These are phyloP conservation scores for Aphanocladium album DNA, from an alignment of 2,329 filamentous ascomycete species.

Conservation along the genomic window DNA sequence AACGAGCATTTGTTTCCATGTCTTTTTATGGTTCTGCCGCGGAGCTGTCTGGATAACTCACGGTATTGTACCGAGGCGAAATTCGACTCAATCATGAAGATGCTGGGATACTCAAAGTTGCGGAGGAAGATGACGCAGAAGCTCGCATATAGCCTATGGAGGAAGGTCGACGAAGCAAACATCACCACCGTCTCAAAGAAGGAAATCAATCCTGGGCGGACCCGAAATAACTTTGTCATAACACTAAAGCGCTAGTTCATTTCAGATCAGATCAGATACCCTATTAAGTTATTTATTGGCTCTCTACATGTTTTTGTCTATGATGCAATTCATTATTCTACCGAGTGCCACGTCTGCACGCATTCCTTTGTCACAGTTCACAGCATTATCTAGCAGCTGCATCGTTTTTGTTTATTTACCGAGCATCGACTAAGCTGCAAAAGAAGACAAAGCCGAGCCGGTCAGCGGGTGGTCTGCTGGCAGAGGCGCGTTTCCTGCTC, in stretches of 20 bases:
- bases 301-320: neutral
- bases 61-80: conserved; percentile 74
- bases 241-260: conserved; percentile 47
- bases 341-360: neutral
- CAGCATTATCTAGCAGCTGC: too few species aligned
- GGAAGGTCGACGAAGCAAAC: conserved; percentile 29
- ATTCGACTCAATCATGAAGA: conserved; percentile 67
- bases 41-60: conserved; percentile 84
- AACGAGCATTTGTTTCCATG: conserved; percentile 49
- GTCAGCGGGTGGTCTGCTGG: conserved; percentile 40
- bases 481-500: conserved; percentile 67
- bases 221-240: conserved; percentile 88
- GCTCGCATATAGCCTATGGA: conserved; percentile 87
- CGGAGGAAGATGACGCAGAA: conserved; percentile 73
- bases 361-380: too few species aligned
- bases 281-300: neutral
- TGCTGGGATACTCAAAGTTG: conserved; percentile 64
- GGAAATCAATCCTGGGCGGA: conserved; percentile 68
- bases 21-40: conserved; percentile 84
- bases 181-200: conserved; percentile 48
- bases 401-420: neutral
- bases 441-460: conserved; percentile 24
- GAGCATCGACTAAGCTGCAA: neutral
- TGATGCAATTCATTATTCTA: neutral
- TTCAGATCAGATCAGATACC: neutral